Evolutionary conservation across 2,329 filamentous ascomycete species (phyloP).

Genomic region (Rhinocladiella similis): DNA sequence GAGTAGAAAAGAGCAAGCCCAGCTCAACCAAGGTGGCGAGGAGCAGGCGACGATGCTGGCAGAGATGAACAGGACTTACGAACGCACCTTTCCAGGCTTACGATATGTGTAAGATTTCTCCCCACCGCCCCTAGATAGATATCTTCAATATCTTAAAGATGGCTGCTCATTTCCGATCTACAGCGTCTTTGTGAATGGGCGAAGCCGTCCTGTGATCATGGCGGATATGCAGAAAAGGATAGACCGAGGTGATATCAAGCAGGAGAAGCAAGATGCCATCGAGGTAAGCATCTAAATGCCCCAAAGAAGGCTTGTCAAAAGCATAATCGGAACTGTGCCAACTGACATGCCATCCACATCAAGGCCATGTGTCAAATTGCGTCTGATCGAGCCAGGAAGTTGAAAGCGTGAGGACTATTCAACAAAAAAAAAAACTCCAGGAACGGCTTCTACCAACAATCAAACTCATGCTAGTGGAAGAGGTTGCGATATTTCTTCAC

Average conservation of each 20-base stretch:
- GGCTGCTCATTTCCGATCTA: neutral
- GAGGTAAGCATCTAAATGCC: conserved; percentile 52
- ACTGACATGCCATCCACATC: too few relatives aligned
- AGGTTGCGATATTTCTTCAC: too few relatives aligned
- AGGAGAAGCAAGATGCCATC: conserved; percentile 72
- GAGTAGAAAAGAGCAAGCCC: conserved; percentile 78
- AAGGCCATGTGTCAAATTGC: conserved; percentile 94
- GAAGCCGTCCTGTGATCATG: conserved; percentile 73
- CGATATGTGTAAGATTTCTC: conserved; percentile 67
- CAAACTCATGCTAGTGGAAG: too few relatives aligned
- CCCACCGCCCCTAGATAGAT: neutral
- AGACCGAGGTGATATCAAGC: conserved; percentile 61
- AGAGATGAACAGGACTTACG: conserved; percentile 73
- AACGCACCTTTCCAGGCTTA: conserved; percentile 75
- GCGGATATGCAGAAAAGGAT: conserved; percentile 77
- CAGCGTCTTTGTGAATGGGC: conserved; percentile 83
- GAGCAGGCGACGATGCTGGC: conserved; percentile 58
- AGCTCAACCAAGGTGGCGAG: conserved; percentile 57
- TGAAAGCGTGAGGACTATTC: conserved; percentile 39
- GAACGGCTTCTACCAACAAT: too few relatives aligned
- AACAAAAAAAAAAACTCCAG: too few relatives aligned
- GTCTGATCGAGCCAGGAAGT: conserved; percentile 70
- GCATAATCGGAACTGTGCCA: too few relatives aligned
- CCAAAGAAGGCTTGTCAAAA: too few relatives aligned
- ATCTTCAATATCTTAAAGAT: neutral